These are phyloP conservation scores for Cytospora piceae DNA, from an alignment of 2,329 filamentous ascomycete species.

Conservation along the genomic window DNA sequence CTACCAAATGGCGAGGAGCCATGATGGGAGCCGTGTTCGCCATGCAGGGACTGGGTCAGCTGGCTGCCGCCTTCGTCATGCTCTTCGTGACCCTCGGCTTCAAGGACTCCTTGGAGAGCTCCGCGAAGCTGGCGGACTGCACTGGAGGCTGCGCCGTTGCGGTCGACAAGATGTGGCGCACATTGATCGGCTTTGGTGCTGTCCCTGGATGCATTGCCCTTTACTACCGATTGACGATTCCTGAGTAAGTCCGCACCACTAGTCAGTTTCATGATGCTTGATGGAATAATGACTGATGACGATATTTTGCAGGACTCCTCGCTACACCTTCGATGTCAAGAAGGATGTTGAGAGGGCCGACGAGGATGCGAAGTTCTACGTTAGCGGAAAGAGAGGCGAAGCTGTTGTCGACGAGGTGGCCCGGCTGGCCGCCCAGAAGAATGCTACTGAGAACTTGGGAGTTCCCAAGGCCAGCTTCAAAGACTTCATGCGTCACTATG, in stretches of 20 bases:
- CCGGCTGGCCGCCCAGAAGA: slow-evolving; percentile 61
- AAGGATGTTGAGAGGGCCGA: slow-evolving; percentile 75
- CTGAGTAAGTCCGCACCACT: slow-evolving; percentile 52
- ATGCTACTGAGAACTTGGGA: slow-evolving; percentile 58
- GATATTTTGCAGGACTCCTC: slow-evolving; percentile 59
- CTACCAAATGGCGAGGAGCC: slow-evolving; percentile 81
- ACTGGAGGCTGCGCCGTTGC: slow-evolving; percentile 66
- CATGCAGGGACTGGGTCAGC: slow-evolving; percentile 85
- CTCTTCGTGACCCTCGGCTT: slow-evolving; percentile 75
- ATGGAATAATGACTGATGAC: neutral
- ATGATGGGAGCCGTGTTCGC: slow-evolving; percentile 89
- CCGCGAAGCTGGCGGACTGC: slow-evolving; percentile 59
- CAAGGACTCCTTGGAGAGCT: slow-evolving; percentile 62
- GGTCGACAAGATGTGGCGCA: slow-evolving; percentile 87
- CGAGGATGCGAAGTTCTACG: slow-evolving; percentile 75
- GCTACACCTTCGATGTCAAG: slow-evolving; percentile 83
- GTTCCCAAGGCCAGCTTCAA: slow-evolving; percentile 71
- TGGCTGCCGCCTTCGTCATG: slow-evolving; percentile 74
- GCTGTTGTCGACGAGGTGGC: slow-evolving; percentile 68
- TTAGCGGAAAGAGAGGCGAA: slow-evolving; percentile 62
- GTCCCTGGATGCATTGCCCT: slow-evolving; percentile 80
- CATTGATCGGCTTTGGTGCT: slow-evolving; percentile 79
- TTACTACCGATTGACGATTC: slow-evolving; percentile 80
- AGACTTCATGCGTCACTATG: slow-evolving; percentile 75
- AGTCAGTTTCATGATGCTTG: neutral